Evolutionary conservation across 2,329 filamentous ascomycete species (phyloP), one percentile per base, ranked within the genome.

Genomic region (Beauveria medogensis): DNA sequence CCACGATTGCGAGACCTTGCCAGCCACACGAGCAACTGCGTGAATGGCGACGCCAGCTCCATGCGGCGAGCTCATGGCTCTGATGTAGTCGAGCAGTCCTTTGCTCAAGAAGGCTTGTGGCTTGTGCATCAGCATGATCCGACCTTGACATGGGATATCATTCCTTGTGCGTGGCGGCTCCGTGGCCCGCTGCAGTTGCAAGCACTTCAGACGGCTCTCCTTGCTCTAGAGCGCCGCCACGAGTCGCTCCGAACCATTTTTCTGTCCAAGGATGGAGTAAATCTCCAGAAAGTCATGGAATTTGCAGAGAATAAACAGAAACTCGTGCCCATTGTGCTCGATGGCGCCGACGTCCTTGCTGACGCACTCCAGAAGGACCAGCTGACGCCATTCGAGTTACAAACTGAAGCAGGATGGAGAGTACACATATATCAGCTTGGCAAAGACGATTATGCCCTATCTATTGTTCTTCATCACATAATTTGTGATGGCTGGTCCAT

Each of bases 341-440:
- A 20, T 2, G 22, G 12, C 3, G 3, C 14, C 3, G 20, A 30
- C 18, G 16, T 18, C 20, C 26, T 64, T 16, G 18, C 48, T 3
- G 8, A 41, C 8, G 63, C 59, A 2, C 47, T 63, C 2, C n/a
- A 43, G 5, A 24, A 16, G 3, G 64, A 69, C 2, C 64, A 69
- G 37, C 56, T 54, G 2, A 64, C 62, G 8, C 61, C 67, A 3
- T 69, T 70, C 37, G 20, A 69, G 44, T 60, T 70, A 9, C 10
- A 55, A 2, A 48, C 62, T 0, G 68, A 69, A 22, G 46, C 64
- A 1, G 67, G 64, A 0, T 69, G 66, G 67, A 62, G 67, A 46
- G 63, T 64, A 1, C 34, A 60, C 0, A 28, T 71, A 0, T 63
- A 63, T 9, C 62, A 61, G 1, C 5, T 68, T 0, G 62, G 55